Conservation (phyloP, 1,139 yeast genomes). For the Geotrichum macrosporum region DNA sequence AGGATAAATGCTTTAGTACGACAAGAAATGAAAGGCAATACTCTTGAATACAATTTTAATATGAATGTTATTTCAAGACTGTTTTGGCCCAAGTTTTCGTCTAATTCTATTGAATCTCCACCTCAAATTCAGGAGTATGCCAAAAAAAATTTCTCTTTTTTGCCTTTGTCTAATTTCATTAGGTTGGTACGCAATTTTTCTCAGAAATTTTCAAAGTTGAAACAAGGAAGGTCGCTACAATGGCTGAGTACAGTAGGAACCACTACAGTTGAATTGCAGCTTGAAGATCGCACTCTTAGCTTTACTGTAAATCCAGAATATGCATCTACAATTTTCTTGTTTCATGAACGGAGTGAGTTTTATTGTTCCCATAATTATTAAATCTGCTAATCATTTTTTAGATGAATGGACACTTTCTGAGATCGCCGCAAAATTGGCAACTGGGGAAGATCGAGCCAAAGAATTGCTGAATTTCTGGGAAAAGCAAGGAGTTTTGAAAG, state of each 20-base stretch:
- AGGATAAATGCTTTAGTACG: conserved; percentile 31
- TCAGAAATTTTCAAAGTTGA: conserved; percentile 43
- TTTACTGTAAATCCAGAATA: conserved; percentile 63
- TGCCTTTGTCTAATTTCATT: conserved; percentile 48
- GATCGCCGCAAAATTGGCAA: conserved; percentile 25
- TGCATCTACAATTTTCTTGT: conserved; percentile 59
- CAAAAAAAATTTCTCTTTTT: conserved; percentile 38
- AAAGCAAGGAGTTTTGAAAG: conserved; percentile 22
- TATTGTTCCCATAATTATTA: not conserved
- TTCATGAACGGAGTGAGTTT: conserved; percentile 41
- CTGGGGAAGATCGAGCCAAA: conserved; percentile 32
- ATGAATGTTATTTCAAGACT: conserved; percentile 42
- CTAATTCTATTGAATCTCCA: conserved; percentile 48
- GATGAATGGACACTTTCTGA: conserved; percentile 19
- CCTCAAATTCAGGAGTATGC: conserved; percentile 33
- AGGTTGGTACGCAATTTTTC: conserved; percentile 46
- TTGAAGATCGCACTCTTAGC: conserved; percentile 43
- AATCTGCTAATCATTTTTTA: not conserved
- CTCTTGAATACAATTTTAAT: conserved; percentile 24
- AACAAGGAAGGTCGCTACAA: conserved; percentile 55
- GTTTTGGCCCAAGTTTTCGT: conserved; percentile 49
- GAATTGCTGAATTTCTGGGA: conserved; percentile 17
- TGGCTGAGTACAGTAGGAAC: conserved; percentile 59
- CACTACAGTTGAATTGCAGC: conserved; percentile 55
- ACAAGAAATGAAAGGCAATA: conserved; percentile 22